Evolutionary conservation across 129 eudicot species (phyloP).

Genomic region (Artemisia tridentata): DNA sequence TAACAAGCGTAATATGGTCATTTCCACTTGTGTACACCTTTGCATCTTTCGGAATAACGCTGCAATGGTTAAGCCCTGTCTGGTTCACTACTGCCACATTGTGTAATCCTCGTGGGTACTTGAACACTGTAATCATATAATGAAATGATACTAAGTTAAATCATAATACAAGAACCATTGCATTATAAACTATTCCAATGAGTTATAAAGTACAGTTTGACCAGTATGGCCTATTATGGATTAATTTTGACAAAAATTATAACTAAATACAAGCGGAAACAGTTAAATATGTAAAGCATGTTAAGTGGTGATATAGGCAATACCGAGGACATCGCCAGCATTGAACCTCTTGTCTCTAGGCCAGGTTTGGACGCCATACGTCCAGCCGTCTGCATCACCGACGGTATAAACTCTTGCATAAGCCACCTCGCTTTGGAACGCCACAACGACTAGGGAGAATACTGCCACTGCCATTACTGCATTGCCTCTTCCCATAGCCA

Average conservation of each 20-base stretch:
- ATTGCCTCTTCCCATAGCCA: constrained; percentile 81
- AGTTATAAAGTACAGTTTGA: no score
- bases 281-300: not conserved
- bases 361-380: constrained; percentile 47
- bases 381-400: constrained; percentile 68
- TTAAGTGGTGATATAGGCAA: not conserved
- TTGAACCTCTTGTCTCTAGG: constrained; percentile 53
- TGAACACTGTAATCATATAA: constrained; percentile 45
- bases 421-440: constrained; percentile 34
- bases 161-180: not conserved
- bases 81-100: constrained; percentile 63
- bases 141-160: not conserved
- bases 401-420: constrained; percentile 52
- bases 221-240: no score
- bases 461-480: constrained; percentile 33
- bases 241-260: no score
- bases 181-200: not conserved
- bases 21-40: constrained; percentile 48
- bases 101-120: constrained; percentile 43
- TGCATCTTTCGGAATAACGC: constrained; percentile 38
- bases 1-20: constrained; percentile 52
- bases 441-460: constrained; percentile 31
- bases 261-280: not conserved
- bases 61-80: constrained; percentile 50
- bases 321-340: constrained; percentile 80